Percentiles rank a stretch among this genome's conserved stretches.
Evolutionary conservation across 176 grass and related monocot genomes (phyloP).

Genomic region (Carex myosuroides): DNA sequence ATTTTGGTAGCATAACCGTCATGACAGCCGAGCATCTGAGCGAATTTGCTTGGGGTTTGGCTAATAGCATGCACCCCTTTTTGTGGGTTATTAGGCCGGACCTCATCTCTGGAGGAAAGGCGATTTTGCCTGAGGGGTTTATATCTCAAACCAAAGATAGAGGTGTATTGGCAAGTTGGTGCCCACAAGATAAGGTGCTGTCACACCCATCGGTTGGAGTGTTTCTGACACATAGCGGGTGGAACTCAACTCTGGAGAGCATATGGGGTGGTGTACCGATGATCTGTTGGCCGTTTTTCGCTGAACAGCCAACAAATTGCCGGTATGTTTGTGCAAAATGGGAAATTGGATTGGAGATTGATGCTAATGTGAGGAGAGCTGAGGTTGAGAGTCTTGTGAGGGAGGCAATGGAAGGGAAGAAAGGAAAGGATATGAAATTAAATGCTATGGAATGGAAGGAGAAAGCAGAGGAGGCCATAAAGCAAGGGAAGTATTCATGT

Average conservation of each 20-base stretch:
- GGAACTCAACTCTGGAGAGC: slow-evolving; percentile 70
- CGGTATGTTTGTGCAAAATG: slow-evolving; percentile 39
- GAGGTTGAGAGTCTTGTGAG: slow-evolving; percentile 40
- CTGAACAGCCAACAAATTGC: slow-evolving; percentile 52
- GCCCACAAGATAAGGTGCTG: slow-evolving; percentile 49
- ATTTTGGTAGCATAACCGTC: slow-evolving; percentile 74
- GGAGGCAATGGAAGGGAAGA: slow-evolving; percentile 47
- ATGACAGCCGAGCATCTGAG: slow-evolving; percentile 29
- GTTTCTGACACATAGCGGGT: slow-evolving; percentile 74
- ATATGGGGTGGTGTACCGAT: slow-evolving; percentile 54
- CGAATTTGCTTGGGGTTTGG: slow-evolving; percentile 75
- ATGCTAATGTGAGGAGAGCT: slow-evolving; percentile 34
- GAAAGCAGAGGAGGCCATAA: slow-evolving; percentile 27
- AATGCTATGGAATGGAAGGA: slow-evolving; percentile 43
- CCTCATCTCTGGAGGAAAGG: slow-evolving; percentile 43
- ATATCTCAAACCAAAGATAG: slow-evolving; percentile 22
- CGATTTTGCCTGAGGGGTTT: slow-evolving; percentile 37
- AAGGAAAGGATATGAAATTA: slow-evolving; percentile 39
- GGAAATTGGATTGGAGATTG: slow-evolving; percentile 53
- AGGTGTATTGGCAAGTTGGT: slow-evolving; percentile 47
- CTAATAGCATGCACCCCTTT: slow-evolving; percentile 39
- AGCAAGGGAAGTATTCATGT: slow-evolving; percentile 23
- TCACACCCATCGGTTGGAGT: slow-evolving; percentile 33
- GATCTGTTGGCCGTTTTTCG: slow-evolving; percentile 74
- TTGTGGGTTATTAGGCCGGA: slow-evolving; percentile 63